A percentile compares a stretch with the other conserved stretches of the same genome.
These are phyloP conservation scores for Euphorbia celastroides DNA, from an alignment of 441 rosid genomes.

Conservation along the genomic window DNA sequence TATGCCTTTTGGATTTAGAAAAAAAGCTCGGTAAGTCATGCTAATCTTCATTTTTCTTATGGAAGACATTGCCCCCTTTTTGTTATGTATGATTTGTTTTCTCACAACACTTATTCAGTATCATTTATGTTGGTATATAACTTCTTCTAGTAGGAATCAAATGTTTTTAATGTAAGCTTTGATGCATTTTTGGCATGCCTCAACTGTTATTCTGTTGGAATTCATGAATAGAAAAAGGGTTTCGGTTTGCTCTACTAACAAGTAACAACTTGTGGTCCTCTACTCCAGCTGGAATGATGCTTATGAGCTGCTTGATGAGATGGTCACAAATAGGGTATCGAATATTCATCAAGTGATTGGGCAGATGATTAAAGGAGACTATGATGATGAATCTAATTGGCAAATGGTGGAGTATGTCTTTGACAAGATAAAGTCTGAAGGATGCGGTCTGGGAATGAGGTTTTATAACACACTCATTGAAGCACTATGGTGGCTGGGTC, in stretches of 20 bases:
- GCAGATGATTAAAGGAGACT: conserved; percentile 91
- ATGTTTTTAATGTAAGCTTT: conserved; percentile 11
- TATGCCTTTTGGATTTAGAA: background rate
- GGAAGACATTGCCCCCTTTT: background rate
- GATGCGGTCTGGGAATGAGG: conserved; percentile 80
- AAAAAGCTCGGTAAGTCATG: conserved; percentile 2
- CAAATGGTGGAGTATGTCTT: conserved; percentile 88
- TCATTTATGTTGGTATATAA: background rate
- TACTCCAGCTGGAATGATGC: conserved; percentile 74
- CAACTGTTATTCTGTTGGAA: background rate
- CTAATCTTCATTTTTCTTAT: background rate
- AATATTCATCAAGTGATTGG: conserved; percentile 87
- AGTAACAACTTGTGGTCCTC: conserved; percentile 15
- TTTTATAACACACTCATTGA: conserved; percentile 88
- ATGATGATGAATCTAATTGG: conserved; percentile 81
- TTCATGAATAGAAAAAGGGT: background rate
- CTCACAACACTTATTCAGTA: background rate
- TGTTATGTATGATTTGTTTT: background rate
- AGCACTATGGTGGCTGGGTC: conserved; percentile 97
- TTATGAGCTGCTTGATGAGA: conserved; percentile 69
- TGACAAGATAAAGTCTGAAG: conserved; percentile 87
- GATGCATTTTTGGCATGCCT: background rate
- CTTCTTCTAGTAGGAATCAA: background rate
- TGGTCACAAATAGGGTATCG: conserved; percentile 64
- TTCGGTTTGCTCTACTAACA: conserved; percentile 3